phyloP scores from a whole-genome alignment of 2,329 filamentous ascomycete genomes.

The Phoma sp. region DNA sequence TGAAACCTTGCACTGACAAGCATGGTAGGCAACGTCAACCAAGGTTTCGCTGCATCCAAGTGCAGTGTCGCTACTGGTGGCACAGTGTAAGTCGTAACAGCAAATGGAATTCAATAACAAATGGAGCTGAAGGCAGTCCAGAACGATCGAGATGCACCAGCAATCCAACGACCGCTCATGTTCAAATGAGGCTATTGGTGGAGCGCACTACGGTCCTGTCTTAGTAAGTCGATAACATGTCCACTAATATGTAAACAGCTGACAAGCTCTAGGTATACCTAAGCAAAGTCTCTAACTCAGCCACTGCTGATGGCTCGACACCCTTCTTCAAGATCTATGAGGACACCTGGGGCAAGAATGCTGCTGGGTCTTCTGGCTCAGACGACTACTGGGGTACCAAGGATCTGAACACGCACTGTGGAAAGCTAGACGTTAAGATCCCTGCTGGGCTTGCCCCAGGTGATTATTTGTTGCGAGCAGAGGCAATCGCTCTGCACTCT shows the following conservation, averaged over 20 bases:
- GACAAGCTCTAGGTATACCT: constrained; percentile 43
- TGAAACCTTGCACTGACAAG: neutral
- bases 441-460: constrained; percentile 61
- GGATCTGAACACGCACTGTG: constrained; percentile 54
- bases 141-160: constrained; percentile 54
- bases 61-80: constrained; percentile 57
- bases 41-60: constrained; percentile 44
- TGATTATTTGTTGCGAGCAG: constrained; percentile 60
- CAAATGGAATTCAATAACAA: fast-evolving
- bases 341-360: constrained; percentile 57
- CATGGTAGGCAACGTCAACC: constrained; percentile 32
- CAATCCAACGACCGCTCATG: constrained; percentile 60
- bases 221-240: constrained; percentile 47
- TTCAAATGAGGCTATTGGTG: constrained; percentile 49
- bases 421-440: constrained; percentile 60
- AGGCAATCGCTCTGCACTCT: constrained; percentile 66
- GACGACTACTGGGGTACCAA: constrained; percentile 59
- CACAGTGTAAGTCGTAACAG: constrained; percentile 30
- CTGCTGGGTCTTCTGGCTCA: constrained; percentile 48
- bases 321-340: constrained; percentile 66
- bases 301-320: constrained; percentile 58
- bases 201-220: constrained; percentile 56
- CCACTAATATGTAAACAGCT: neutral
- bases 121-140: neutral
- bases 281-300: constrained; percentile 53